Percentiles rank a stretch among this genome's conserved stretches.
These are phyloP conservation scores for Pestalotiopsis sp. DNA, from an alignment of 2,329 filamentous ascomycete genomes.

Conservation along the genomic window DNA sequence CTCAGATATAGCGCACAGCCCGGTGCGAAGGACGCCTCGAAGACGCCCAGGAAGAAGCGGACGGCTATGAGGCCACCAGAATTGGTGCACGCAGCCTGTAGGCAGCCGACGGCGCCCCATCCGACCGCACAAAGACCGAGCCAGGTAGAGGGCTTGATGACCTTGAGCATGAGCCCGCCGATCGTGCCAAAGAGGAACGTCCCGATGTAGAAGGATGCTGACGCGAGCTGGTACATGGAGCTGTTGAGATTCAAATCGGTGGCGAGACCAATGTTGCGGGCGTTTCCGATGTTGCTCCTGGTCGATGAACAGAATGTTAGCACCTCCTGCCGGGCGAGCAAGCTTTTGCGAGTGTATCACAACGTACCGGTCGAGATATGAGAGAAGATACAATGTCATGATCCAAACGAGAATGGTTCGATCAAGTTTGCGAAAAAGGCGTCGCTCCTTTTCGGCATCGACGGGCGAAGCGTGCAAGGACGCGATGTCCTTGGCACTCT, in stretches of 20 bases:
- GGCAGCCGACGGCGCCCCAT: not conserved
- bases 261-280: not conserved
- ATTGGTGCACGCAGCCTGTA: not conserved
- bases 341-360: not conserved
- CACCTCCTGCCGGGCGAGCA: not conserved
- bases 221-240: not conserved
- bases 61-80: not conserved
- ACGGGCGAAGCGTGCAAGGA: not conserved
- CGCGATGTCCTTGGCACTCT: not conserved
- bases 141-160: not conserved
- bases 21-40: not conserved
- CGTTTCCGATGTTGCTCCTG: not conserved
- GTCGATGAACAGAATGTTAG: not conserved
- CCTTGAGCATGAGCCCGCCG: not conserved
- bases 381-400: not conserved
- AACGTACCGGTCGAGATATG: not conserved
- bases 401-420: not conserved
- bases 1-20: not conserved
- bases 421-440: not conserved
- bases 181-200: not conserved
- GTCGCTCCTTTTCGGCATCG: not conserved
- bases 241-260: not conserved
- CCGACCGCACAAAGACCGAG: not conserved
- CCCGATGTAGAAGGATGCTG: not conserved
- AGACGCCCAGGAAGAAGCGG: not conserved